Evolutionary conservation across 306 rosid species (phyloP).

Genomic region (Dryas drummondii): DNA sequence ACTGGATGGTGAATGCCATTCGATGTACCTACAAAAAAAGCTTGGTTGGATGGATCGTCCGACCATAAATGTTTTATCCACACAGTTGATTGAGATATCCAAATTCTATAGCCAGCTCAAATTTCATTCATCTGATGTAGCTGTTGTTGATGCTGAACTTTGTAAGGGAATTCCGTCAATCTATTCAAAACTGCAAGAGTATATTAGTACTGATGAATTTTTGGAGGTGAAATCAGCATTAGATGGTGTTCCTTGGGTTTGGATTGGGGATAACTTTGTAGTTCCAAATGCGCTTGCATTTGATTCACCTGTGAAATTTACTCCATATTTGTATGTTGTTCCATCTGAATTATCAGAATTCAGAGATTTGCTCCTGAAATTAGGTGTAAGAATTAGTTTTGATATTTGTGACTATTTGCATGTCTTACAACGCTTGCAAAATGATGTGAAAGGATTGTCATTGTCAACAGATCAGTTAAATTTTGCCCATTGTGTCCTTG

Average conservation of each 20-base stretch:
- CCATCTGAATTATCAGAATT: constrained; percentile 86
- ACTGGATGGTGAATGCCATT: constrained; percentile 64
- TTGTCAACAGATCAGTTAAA: constrained; percentile 81
- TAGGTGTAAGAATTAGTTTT: constrained; percentile 80
- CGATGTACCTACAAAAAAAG: constrained; percentile 51
- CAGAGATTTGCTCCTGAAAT: constrained; percentile 70
- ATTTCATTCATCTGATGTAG: constrained; percentile 51
- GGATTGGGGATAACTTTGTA: constrained; percentile 98
- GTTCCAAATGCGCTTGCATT: constrained; percentile 80
- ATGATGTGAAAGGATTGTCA: constrained; percentile 63
- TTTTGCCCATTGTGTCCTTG: constrained; percentile 81
- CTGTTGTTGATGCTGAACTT: constrained; percentile 56
- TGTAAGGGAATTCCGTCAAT: constrained; percentile 65
- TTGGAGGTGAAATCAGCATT: constrained; percentile 53
- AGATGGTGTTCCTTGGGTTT: constrained; percentile 81
- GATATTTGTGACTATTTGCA: constrained; percentile 66
- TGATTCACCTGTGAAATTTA: constrained; percentile 95
- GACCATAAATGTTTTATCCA: constrained; percentile 46
- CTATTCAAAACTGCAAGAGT: constrained; percentile 75
- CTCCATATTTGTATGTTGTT: constrained; percentile 91
- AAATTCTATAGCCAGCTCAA: constrained; percentile 59
- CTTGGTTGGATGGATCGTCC: constrained; percentile 85
- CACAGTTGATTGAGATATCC: constrained; percentile 73
- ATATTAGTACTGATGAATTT: constrained; percentile 46
- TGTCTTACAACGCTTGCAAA: constrained; percentile 70